Conservation (phyloP, 2,329 filamentous ascomycete genomes). For the Hymenoscyphus scutula region DNA sequence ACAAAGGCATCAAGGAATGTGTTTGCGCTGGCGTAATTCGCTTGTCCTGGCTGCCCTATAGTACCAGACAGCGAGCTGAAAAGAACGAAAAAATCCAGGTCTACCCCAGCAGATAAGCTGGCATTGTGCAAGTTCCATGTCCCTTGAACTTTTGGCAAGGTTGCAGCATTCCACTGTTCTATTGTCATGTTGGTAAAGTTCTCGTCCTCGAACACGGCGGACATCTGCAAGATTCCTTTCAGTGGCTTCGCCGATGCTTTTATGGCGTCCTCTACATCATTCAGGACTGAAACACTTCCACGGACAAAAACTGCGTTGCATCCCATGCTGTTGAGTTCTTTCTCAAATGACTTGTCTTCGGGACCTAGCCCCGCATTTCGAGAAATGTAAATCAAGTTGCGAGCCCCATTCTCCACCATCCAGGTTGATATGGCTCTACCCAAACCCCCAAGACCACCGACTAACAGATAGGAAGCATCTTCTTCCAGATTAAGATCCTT, state of each 20-base stretch:
- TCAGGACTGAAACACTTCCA: background rate
- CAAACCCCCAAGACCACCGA: constrained; percentile 41
- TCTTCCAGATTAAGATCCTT: background rate
- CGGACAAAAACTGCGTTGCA: background rate
- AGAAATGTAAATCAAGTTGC: constrained; percentile 10
- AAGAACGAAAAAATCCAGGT: constrained; percentile 7
- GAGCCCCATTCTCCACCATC: constrained; percentile 39
- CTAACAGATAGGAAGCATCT: constrained; percentile 37
- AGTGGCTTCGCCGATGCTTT: constrained; percentile 4
- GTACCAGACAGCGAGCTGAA: constrained; percentile 12
- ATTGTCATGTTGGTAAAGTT: constrained; percentile 9
- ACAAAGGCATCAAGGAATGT: constrained; percentile 15
- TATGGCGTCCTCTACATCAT: constrained; percentile 15
- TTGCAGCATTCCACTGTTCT: constrained; percentile 8
- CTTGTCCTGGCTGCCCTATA: constrained; percentile 11
- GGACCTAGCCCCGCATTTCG: constrained; percentile 19
- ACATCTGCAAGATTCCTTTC: constrained; percentile 25
- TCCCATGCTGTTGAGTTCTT: constrained; percentile 3
- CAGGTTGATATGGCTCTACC: constrained; percentile 38
- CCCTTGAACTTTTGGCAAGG: constrained; percentile 11
- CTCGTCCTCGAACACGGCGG: constrained; percentile 31
- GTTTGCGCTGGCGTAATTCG: constrained; percentile 12
- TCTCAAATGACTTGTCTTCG: constrained; percentile 8
- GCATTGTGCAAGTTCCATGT: constrained; percentile 15
- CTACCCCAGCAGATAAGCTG: background rate